Evolutionary conservation across 371 early-diverging fungal species (phyloP).

Genomic region (Saksenaea vasiformis): DNA sequence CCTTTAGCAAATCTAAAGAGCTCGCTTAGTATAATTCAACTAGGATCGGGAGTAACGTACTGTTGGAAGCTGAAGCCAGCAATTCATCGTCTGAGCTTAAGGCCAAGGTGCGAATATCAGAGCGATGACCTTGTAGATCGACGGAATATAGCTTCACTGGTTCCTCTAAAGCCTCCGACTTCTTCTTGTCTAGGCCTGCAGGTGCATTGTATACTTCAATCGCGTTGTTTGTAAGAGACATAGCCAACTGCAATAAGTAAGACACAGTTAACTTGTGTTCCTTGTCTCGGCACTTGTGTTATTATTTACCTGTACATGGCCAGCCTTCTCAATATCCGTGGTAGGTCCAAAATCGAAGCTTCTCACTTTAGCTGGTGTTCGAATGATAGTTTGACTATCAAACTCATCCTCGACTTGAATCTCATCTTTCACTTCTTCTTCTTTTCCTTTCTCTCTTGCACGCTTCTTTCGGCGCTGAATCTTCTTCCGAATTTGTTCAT

Average conservation of each 20-base stretch:
- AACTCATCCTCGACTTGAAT: constrained; percentile 75
- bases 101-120: constrained; percentile 85
- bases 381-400: constrained; percentile 61
- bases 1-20: constrained; percentile 64
- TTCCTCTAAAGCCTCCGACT: constrained; percentile 49
- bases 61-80: constrained; percentile 81
- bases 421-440: constrained; percentile 42
- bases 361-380: constrained; percentile 71
- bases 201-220: constrained; percentile 69
- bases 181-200: constrained; percentile 39
- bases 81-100: constrained; percentile 87
- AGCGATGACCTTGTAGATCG: constrained; percentile 89
- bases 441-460: constrained; percentile 76
- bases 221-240: constrained; percentile 72
- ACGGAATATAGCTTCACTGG: constrained; percentile 62
- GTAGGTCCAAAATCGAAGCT: constrained; percentile 75
- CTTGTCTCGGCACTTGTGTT: neutral
- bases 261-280: neutral
- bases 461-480: constrained; percentile 80
- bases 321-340: constrained; percentile 55
- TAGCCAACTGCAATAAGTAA: constrained; percentile 29
- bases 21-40: neutral
- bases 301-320: constrained; percentile 45
- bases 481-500: constrained; percentile 81
- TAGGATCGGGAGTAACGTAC: constrained; percentile 27